phyloP scores from a whole-genome alignment of 83 land plant genomes.

The Diphasiastrum complanatum region DNA sequence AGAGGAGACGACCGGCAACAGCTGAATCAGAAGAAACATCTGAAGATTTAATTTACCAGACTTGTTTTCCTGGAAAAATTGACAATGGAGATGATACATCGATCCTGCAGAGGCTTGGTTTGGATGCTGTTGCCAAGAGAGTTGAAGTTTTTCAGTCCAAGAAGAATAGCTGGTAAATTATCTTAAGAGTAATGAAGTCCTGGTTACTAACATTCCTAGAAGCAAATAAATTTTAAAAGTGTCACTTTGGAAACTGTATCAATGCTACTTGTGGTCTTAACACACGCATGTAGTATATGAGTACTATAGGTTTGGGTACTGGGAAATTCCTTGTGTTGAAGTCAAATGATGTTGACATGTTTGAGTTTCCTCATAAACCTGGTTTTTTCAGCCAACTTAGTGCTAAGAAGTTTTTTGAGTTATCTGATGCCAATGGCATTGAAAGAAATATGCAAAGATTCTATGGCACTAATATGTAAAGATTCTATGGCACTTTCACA shows the following conservation, averaged over 20 bases:
- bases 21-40: conserved; percentile 26
- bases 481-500: too few relatives aligned
- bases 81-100: conserved; percentile 56
- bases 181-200: neutral
- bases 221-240: neutral
- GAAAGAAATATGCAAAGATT: neutral
- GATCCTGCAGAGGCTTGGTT: conserved; percentile 78
- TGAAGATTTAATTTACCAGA: conserved; percentile 5
- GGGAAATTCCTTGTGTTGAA: too few relatives aligned
- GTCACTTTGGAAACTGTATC: too few relatives aligned
- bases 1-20: conserved; percentile 62
- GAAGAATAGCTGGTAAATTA: conserved; percentile 72
- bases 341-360: too few relatives aligned
- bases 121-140: conserved; percentile 89
- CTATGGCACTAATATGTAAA: neutral
- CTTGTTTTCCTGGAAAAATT: conserved; percentile 28
- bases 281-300: too few relatives aligned
- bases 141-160: conserved; percentile 66
- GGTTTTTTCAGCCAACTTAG: too few relatives aligned
- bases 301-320: too few relatives aligned
- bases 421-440: too few relatives aligned
- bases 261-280: too few relatives aligned
- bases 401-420: too few relatives aligned
- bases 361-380: too few relatives aligned
- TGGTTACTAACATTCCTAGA: neutral